Evolutionary conservation across 352 stramenopile species (phyloP), one percentile per base, ranked within the genome.

Genomic region (Pythium guiyangense): DNA sequence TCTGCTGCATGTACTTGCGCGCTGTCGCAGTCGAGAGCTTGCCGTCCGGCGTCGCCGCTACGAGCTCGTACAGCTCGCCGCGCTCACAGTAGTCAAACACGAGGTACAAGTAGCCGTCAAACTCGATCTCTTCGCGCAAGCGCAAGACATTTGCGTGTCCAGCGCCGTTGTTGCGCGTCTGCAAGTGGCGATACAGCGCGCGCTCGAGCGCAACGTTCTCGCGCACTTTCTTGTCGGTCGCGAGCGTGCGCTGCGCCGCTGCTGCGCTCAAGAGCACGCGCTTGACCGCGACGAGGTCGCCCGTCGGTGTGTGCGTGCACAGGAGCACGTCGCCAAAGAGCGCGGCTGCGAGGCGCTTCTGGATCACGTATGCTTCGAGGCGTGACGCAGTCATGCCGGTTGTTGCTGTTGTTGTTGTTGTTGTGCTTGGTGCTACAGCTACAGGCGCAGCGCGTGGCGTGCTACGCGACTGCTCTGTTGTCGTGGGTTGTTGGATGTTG

Each of bases 311-410:
- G 70, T 94, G 77, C 52, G 74, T 60, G 58, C 81, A 91, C 50
- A 94, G 69, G 47, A 94, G 66, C 63, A 94, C 80, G 57, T 91
- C 78, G 26, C 84, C 84, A 62, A 91, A 94, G 34, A 94, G 79
- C 45, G 84, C 79, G 5, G 82, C 77, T 43, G 79, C 78, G 0
- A 94, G 69, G 1, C 77, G 75, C 58, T 78, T 74, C 66, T 91
- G 76, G 63, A 94, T 92, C 63, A 86, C 74, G 62, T 94, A 94
- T 59, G 87, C 67, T 63, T 94, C 79, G 60, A 94, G 64, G 66
- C 87, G 74, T 44, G 67, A 66, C 34, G 74, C 73, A 64, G 65
- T 66, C 49, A 53, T 44, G 15, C 0, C 39, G 39, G 15, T 44
- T 44, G 37, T 15, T 43, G 39, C n/a, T 8, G 39, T 37, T 20